These are phyloP conservation scores for Kuraishia piskuri DNA, from an alignment of 805 yeast genomes.

Conservation along the genomic window DNA sequence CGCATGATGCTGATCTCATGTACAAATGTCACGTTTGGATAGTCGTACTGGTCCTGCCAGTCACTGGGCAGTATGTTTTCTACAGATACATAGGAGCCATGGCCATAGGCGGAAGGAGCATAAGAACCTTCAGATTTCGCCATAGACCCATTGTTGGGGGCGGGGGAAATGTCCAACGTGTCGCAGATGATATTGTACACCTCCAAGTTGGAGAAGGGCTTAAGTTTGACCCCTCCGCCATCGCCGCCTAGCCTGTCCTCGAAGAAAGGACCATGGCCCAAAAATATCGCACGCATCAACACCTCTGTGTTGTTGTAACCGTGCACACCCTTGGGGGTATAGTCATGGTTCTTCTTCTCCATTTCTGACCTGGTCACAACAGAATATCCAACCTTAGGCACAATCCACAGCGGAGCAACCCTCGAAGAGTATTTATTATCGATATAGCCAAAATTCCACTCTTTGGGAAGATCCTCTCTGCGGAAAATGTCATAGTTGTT, in stretches of 20 bases:
- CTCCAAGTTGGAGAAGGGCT: conserved; percentile 67
- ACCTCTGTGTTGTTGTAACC: conserved; percentile 76
- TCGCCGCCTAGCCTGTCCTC: conserved; percentile 19
- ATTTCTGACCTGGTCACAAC: conserved; percentile 54
- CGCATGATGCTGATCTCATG: conserved; percentile 33
- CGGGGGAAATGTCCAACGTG: conserved; percentile 41
- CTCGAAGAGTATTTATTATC: conserved; percentile 40
- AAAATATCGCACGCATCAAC: conserved; percentile 75
- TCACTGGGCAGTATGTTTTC: conserved; percentile 24
- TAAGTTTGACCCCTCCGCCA: conserved; percentile 24
- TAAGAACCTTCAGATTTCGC: conserved; percentile 2
- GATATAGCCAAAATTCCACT: conserved; percentile 48
- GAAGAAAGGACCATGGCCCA: conserved; percentile 80
- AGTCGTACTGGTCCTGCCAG: conserved; percentile 39
- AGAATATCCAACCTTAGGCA: conserved; percentile 78
- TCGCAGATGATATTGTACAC: conserved; percentile 72
- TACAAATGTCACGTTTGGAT: conserved; percentile 42
- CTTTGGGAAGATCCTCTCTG: conserved; percentile 44
- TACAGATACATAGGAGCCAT: conserved; percentile 15
- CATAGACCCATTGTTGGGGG: conserved; percentile 51
- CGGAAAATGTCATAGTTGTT: conserved; percentile 37
- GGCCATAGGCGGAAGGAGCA: background rate
- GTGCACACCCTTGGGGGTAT: conserved; percentile 69
- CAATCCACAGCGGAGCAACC: conserved; percentile 78
- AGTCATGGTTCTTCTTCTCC: conserved; percentile 33